Evolutionary conservation across 805 yeast genomes (phyloP).

Genomic region (Scheffersomyces ergatensis): DNA sequence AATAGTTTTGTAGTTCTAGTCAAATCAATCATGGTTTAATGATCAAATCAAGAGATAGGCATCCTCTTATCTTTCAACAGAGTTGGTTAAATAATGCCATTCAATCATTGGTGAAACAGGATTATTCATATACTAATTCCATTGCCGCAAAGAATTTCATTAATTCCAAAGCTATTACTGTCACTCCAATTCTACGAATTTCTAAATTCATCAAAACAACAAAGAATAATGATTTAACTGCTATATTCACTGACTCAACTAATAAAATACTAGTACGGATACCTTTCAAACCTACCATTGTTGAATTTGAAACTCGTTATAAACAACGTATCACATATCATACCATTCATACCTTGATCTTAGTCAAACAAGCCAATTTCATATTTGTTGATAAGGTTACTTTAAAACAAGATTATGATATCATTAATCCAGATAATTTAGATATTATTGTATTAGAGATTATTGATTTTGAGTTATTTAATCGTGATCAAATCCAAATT

Average conservation of each 20-base stretch:
- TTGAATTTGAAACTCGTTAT: constrained; percentile 26
- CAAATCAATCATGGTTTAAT: not conserved
- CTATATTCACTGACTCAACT: constrained; percentile 28
- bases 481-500: constrained; percentile 27
- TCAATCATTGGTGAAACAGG: constrained; percentile 3
- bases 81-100: constrained; percentile 20
- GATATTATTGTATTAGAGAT: constrained; percentile 27
- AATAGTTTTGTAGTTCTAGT: no score
- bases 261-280: constrained; percentile 29
- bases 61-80: constrained; percentile 21
- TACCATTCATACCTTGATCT: constrained; percentile 23
- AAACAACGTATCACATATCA: constrained; percentile 32
- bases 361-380: constrained; percentile 25
- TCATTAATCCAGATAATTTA: constrained; percentile 6
- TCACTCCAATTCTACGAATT: constrained; percentile 27
- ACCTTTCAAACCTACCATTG: constrained; percentile 22
- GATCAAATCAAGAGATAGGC: not conserved
- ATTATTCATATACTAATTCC: constrained; percentile 7
- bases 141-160: constrained; percentile 15
- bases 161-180: not conserved
- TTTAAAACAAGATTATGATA: constrained; percentile 9
- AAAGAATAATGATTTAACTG: constrained; percentile 21
- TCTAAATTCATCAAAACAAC: constrained; percentile 21
- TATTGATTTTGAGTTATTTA: constrained; percentile 26
- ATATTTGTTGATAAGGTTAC: constrained; percentile 16